Evolutionary conservation across 1,139 yeast genomes (phyloP).

Genomic region (Arxiozyma heterogenica): DNA sequence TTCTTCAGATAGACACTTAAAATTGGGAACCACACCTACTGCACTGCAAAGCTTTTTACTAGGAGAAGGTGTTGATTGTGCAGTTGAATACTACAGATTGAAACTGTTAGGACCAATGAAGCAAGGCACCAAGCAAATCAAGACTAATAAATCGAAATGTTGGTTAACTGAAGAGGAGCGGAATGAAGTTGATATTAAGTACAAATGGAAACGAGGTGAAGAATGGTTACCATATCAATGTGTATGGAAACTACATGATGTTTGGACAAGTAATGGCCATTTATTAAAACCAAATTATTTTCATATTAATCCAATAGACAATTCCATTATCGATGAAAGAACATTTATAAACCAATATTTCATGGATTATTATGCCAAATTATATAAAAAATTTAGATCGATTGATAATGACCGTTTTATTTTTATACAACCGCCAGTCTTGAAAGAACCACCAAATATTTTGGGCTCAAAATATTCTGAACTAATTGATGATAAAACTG

Average conservation of each 20-base stretch:
- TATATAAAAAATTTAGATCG: slow-evolving; percentile 42
- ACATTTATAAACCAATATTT: slow-evolving; percentile 57
- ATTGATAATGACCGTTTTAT: slow-evolving; percentile 43
- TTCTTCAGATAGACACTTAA: slow-evolving; percentile 48
- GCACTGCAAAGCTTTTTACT: slow-evolving; percentile 49
- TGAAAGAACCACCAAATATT: slow-evolving; percentile 68
- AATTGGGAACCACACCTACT: slow-evolving; percentile 63
- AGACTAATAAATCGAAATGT: slow-evolving; percentile 52
- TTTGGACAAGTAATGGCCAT: slow-evolving; percentile 49
- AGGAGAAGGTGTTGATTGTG: slow-evolving; percentile 60
- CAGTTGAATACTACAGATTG: slow-evolving; percentile 58
- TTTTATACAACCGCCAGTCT: slow-evolving; percentile 74
- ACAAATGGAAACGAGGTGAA: slow-evolving; percentile 58
- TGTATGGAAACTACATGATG: slow-evolving; percentile 67
- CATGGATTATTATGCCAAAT: slow-evolving; percentile 46
- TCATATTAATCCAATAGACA: slow-evolving; percentile 12
- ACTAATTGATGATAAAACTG: slow-evolving; percentile 50
- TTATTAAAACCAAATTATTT: slow-evolving; percentile 44
- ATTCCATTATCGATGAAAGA: slow-evolving; percentile 38
- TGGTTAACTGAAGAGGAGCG: slow-evolving; percentile 45
- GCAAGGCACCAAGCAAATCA: slow-evolving; percentile 36
- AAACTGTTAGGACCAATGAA: slow-evolving; percentile 67
- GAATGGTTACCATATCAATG: slow-evolving; percentile 69
- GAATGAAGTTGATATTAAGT: slow-evolving; percentile 46
- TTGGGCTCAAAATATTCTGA: slow-evolving; percentile 38